Evolutionary conservation across 352 stramenopile species (phyloP), one percentile per base, ranked within the genome.

Genomic region (Phytophthora rubi): DNA sequence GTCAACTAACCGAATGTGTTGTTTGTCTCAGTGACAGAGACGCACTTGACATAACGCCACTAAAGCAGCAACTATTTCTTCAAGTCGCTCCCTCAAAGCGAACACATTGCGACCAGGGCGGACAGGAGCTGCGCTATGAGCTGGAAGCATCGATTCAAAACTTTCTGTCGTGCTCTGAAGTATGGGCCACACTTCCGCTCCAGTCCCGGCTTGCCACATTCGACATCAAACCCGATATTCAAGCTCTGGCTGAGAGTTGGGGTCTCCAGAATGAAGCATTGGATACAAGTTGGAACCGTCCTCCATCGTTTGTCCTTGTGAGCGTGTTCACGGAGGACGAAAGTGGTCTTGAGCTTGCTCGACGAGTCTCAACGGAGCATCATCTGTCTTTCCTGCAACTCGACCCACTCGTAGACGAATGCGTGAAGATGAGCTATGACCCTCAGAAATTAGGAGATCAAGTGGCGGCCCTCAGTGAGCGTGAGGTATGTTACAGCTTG

Each of bases 341-440:
- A 30, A 55, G 9, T 26, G 72, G 70, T 0, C 37, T 65, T 10
- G 62, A 53, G 4, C 26, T 79, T 33, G 73, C 71, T 6, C 68
- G 57, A 21, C 68, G 69, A 23, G 49, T 90, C 13, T 73, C 80
- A 9, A 12, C 28, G 0, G 81, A 92, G 16, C 77, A 85, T 13
- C 45, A 71, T 9, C 47, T 92, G 30, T 42, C 70, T 21, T 63
- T 81, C 4, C 23, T 81, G 28, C 70, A 81, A 48, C 30, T 89
- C 4, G 84, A 92, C 7, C 23, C 68, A 12, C 74, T 91, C 4
- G 26, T 86, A 4, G 78, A 92, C 2, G 83, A 90, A 32, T 85
- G 81, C 30, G 58, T 92, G 3, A 83, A 82, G 47, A 66, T 74
- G 58, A 81, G 68, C 39, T 82, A 89, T 30, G 84, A 90, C 16